phyloP scores from a whole-genome alignment of 2,329 filamentous ascomycete species.

The Cordyceps militaris region DNA sequence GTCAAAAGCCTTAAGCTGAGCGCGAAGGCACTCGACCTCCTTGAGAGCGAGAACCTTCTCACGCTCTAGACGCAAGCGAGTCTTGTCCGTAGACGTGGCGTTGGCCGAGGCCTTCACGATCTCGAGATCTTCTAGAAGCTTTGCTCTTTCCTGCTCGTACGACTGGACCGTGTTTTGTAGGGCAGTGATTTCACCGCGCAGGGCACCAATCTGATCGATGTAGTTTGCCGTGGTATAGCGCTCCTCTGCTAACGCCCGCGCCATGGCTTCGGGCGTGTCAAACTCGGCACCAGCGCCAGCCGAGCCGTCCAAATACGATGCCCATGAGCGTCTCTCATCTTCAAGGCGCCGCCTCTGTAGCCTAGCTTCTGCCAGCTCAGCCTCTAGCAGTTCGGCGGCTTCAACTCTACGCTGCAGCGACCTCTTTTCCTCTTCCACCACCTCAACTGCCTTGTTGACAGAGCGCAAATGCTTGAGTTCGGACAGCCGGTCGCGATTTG shows the following conservation, averaged over 20 bases:
- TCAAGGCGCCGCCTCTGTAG: slow-evolving; percentile 81
- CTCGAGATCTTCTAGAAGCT: slow-evolving; percentile 62
- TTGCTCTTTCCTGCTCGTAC: slow-evolving; percentile 62
- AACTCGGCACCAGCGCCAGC: slow-evolving; percentile 63
- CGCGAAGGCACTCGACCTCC: slow-evolving; percentile 88
- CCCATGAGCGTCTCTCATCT: slow-evolving; percentile 82
- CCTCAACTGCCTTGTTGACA: slow-evolving; percentile 76
- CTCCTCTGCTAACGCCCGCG: slow-evolving; percentile 75
- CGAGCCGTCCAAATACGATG: slow-evolving; percentile 71
- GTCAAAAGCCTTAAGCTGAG: slow-evolving; percentile 83
- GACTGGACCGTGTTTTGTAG: slow-evolving; percentile 68
- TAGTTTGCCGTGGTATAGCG: slow-evolving; percentile 71
- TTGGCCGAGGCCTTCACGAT: slow-evolving; percentile 50
- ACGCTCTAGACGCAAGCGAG: slow-evolving; percentile 69
- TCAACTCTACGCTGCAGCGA: slow-evolving; percentile 71
- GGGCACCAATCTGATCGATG: slow-evolving; percentile 69
- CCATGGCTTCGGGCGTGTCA: slow-evolving; percentile 80
- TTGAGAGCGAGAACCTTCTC: slow-evolving; percentile 81
- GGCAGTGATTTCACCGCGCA: slow-evolving; percentile 71
- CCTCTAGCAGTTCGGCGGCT: slow-evolving; percentile 64
- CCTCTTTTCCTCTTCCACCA: slow-evolving; percentile 93
- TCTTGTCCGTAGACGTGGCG: slow-evolving; percentile 53
- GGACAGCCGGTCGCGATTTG: slow-evolving; percentile 68
- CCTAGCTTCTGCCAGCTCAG: slow-evolving; percentile 70
- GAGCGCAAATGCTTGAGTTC: slow-evolving; percentile 80